Conservation (phyloP, 1,139 yeast genomes). For the Geotrichum cucujoidarum region DNA sequence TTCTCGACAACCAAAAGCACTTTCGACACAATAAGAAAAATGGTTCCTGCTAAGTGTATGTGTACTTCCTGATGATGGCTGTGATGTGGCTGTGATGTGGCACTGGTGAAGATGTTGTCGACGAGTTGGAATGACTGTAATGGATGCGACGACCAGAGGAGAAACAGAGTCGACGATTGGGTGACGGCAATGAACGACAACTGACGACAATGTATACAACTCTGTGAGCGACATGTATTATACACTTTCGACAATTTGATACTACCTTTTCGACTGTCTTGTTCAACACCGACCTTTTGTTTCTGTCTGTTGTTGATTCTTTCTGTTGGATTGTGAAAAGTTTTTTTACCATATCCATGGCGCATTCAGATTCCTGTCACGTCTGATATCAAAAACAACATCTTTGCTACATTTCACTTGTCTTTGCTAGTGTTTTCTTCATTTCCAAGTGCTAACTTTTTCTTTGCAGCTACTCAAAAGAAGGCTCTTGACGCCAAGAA, state of each 20-base stretch:
- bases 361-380: neutral
- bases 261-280: too few relatives aligned
- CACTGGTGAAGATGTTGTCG: neutral
- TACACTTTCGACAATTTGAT: too few relatives aligned
- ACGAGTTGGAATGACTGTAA: too few relatives aligned
- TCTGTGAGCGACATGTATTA: too few relatives aligned
- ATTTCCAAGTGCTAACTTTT: neutral
- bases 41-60: conserved; percentile 21
- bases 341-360: too few relatives aligned
- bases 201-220: too few relatives aligned
- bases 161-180: too few relatives aligned
- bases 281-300: too few relatives aligned
- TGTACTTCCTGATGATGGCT: neutral
- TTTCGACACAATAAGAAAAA: conserved; percentile 15
- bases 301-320: too few relatives aligned
- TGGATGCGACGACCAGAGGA: too few relatives aligned
- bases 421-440: neutral
- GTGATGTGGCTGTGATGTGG: neutral
- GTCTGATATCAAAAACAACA: neutral
- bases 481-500: conserved; percentile 98
- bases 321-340: too few relatives aligned
- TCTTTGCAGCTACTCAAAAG: conserved; percentile 33
- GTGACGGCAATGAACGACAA: too few relatives aligned
- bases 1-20: conserved; percentile 17
- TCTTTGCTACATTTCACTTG: neutral